Evolutionary conservation across 345 rosid genomes (phyloP).

Genomic region (Dimocarpus longan): DNA sequence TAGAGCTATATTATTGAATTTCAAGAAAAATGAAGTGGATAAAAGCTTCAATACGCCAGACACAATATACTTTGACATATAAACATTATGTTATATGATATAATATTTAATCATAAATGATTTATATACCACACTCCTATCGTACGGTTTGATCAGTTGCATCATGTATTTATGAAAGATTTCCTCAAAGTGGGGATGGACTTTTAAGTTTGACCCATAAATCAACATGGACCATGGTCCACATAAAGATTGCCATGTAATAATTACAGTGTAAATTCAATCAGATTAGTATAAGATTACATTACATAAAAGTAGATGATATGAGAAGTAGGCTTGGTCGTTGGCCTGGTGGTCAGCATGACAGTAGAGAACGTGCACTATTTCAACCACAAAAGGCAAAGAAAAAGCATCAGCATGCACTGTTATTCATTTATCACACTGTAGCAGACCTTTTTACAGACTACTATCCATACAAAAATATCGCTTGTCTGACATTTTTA

Average conservation of each 20-base stretch:
- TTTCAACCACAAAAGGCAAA: neutral
- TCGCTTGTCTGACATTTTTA: neutral
- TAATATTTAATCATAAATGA: too few species aligned
- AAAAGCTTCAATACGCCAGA: too few species aligned
- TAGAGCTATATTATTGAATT: too few species aligned
- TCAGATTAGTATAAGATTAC: neutral
- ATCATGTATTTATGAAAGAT: too few species aligned
- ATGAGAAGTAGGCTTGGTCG: neutral
- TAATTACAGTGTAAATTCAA: neutral
- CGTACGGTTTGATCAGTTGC: too few species aligned
- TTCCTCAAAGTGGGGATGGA: neutral
- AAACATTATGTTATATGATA: too few species aligned
- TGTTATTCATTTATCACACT: too few species aligned
- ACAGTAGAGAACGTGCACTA: neutral
- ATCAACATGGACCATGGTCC: neutral
- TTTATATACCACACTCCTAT: too few species aligned
- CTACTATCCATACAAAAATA: neutral
- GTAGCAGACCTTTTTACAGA: neutral
- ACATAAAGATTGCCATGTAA: neutral
- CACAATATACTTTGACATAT: too few species aligned
- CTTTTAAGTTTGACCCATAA: neutral
- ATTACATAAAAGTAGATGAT: neutral
- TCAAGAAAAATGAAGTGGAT: too few species aligned
- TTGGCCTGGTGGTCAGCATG: neutral
- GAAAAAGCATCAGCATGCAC: neutral